Base-by-base conservation (phyloP, 2,329 filamentous ascomycete species). In the Talaromyces marneffei region DNA sequence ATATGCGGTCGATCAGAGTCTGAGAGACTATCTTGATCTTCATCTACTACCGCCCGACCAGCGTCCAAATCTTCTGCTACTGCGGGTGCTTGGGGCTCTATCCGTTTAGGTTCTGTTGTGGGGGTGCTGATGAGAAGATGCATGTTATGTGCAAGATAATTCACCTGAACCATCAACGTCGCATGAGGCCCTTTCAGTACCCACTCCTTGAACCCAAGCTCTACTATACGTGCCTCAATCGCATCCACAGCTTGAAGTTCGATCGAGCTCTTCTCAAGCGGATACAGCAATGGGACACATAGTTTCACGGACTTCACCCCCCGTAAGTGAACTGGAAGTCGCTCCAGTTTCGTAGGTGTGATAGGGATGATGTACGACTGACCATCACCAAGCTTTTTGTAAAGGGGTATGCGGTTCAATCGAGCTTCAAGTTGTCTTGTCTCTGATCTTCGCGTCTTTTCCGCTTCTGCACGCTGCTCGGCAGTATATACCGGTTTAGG, bases 341-440 rank as follows among this genome's bases (percentile, higher is more conserved):
- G 83, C 7, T 75, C 72, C 57, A 81, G 80, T 61, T 85, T 84
- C 61, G 81, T 82, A 1, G 88, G 87, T 64, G 90, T 85, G 2
- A 94, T 75, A 0, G 89, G 88, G 12, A 93, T 71, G 1, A 84
- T 87, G 71, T 88, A 93, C 16, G 85, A 82, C 62, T 87, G 79
- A 1, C 88, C 89, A 72, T 92, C 88, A 31, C 82, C 78, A 1
- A 86, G 87, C 65, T 87, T 89, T 31, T 85, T 83, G 70, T 89
- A 94, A 37, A 85, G 74, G 1, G 85, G 80, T 55, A 88, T 71
- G 65, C 87, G 82, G 16, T 87, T 84, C 80, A 94, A 86, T 33
- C 90, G 85, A 29, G 89, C 83, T 75, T 92, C 89, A 0, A 94
- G 80, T 69, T 92, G 89, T 39, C 86, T 83, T 25, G 84, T 83